A percentile compares a stretch with the other conserved stretches of the same genome.
Evolutionary conservation across 2,329 filamentous ascomycete species (phyloP).

Genomic region (Boeremia lycopersici): DNA sequence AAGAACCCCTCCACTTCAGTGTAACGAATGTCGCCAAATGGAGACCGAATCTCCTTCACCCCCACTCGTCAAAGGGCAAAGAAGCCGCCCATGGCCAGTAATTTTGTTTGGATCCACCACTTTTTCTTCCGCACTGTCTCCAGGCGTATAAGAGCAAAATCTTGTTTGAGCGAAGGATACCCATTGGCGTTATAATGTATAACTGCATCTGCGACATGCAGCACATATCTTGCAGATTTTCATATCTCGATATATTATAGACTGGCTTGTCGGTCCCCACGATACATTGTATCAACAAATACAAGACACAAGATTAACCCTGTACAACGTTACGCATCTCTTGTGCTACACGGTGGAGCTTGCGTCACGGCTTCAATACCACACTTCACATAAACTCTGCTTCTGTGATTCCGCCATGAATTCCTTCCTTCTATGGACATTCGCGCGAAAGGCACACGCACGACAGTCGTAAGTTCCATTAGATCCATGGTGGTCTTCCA

Average conservation of each 20-base stretch:
- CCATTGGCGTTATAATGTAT: conserved; percentile 28
- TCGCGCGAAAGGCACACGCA: no score
- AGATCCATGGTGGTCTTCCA: not conserved
- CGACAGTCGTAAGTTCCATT: no score
- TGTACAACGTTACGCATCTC: not conserved
- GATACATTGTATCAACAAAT: conserved; percentile 5
- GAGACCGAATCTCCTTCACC: conserved; percentile 40
- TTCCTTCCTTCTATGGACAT: no score
- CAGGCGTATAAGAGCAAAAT: conserved; percentile 31
- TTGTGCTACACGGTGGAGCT: not conserved
- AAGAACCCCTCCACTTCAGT: conserved; percentile 49
- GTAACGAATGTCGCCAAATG: conserved; percentile 46
- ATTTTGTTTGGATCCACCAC: not conserved
- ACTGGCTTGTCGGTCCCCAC: not conserved
- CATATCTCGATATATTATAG: not conserved
- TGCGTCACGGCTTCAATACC: not conserved
- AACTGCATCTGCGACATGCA: conserved; percentile 6
- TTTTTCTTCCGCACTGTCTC: not conserved
- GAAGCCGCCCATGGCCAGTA: conserved; percentile 33
- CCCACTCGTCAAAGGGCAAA: conserved; percentile 46
- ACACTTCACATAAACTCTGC: no score
- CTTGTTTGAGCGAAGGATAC: conserved; percentile 30
- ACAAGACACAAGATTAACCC: not conserved
- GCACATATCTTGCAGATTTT: not conserved
- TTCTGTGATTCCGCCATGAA: no score